Evolutionary conservation across 2,329 filamentous ascomycete genomes (phyloP).

Genomic region (Aspergillus viridinutans): DNA sequence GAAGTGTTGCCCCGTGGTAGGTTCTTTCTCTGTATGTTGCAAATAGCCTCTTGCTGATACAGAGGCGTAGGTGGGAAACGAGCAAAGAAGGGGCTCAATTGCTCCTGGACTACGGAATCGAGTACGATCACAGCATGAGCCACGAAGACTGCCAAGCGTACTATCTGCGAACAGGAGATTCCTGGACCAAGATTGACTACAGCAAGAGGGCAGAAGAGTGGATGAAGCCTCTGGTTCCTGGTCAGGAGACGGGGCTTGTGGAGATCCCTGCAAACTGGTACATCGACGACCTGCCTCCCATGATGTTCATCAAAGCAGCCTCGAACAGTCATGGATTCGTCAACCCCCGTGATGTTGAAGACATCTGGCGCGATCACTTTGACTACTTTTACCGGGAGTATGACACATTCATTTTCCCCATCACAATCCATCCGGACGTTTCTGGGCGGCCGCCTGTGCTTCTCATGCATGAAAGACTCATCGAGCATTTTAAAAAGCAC

Average conservation of each 20-base stretch:
- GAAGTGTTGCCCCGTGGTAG: conserved; percentile 67
- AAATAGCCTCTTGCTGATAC: not conserved
- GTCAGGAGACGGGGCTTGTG: conserved; percentile 36
- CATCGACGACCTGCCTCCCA: conserved; percentile 41
- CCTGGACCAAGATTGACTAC: conserved; percentile 44
- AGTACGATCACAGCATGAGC: conserved; percentile 44
- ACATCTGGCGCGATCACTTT: conserved; percentile 60
- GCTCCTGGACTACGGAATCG: conserved; percentile 41
- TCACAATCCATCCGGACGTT: conserved; percentile 72
- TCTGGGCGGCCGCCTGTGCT: conserved; percentile 67
- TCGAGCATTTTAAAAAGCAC: conserved; percentile 26
- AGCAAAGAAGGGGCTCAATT: conserved; percentile 58
- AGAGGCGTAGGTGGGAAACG: conserved; percentile 57
- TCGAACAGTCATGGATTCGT: conserved; percentile 56
- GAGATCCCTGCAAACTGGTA: conserved; percentile 46
- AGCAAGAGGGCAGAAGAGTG: conserved; percentile 36
- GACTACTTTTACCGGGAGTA: conserved; percentile 71
- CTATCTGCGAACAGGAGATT: conserved; percentile 41
- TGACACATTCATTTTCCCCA: conserved; percentile 72
- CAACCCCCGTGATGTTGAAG: conserved; percentile 53
- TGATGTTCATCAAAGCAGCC: conserved; percentile 44
- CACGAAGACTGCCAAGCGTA: conserved; percentile 45
- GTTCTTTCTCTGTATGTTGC: not conserved
- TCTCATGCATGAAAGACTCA: conserved; percentile 65
- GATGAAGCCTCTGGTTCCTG: conserved; percentile 49